phyloP scores from a whole-genome alignment of 2,329 filamentous ascomycete genomes.

The Pseudocercospora crystallina region DNA sequence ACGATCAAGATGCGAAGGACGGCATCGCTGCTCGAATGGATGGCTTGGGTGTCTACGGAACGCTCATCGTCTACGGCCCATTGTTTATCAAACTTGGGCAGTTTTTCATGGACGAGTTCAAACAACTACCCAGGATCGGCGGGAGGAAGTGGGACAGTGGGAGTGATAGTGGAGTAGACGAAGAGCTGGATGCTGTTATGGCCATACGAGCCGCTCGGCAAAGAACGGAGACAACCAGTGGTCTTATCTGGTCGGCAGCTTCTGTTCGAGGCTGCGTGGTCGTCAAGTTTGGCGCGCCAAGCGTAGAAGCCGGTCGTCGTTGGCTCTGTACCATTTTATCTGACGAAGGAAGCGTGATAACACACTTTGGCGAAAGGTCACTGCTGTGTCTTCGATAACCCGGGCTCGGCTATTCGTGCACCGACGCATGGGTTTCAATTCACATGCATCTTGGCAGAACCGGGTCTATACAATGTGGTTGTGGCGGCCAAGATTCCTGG shows the following conservation, averaged over 20 bases:
- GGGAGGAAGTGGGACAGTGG: constrained; percentile 68
- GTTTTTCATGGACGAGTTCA: constrained; percentile 80
- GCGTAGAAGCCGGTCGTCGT: constrained; percentile 74
- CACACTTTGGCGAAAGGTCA: constrained; percentile 76
- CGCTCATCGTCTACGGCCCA: constrained; percentile 76
- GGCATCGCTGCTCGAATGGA: constrained; percentile 62
- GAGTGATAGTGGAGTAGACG: constrained; percentile 27
- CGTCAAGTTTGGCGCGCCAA: constrained; percentile 83
- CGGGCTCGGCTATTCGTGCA: background rate
- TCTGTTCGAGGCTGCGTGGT: constrained; percentile 78
- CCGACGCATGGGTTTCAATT: background rate
- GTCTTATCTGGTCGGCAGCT: constrained; percentile 79
- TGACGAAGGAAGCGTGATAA: constrained; percentile 69
- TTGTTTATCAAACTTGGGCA: constrained; percentile 64
- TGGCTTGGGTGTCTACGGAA: constrained; percentile 75
- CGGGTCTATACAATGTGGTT: too few relatives aligned
- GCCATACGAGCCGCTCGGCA: constrained; percentile 44
- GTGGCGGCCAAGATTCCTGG: too few relatives aligned
- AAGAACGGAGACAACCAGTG: constrained; percentile 56
- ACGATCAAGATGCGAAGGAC: constrained; percentile 34
- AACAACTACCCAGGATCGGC: constrained; percentile 75
- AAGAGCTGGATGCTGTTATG: constrained; percentile 40
- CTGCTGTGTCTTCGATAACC: constrained; percentile 60
- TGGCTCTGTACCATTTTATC: constrained; percentile 78
- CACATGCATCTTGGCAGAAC: too few relatives aligned